Base-by-base conservation (phyloP, 805 yeast species). In the Starmerella bombi region DNA sequence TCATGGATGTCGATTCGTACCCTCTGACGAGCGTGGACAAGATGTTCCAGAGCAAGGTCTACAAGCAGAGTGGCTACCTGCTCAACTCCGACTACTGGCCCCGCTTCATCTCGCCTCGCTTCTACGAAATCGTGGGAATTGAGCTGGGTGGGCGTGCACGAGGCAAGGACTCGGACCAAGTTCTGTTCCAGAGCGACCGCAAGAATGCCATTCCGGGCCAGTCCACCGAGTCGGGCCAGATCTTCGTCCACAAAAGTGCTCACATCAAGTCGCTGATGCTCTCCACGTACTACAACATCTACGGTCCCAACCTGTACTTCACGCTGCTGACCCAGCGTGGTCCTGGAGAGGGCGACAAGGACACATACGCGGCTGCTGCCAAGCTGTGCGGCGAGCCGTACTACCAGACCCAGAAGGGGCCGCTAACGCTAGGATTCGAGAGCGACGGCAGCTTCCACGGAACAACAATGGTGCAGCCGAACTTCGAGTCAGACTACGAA, bases 21-120 rank as follows among this genome's bases (percentile, higher is more conserved):
- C 84, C 91, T 0, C 71, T 77, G 3, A 68, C 67, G 50, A 67
- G 75, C 8, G 79, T 86, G 2, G 80, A 75, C 49, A 56, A 59
- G 16, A 55, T 80, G 19, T 78, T 82, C 54, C 60, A 60, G 3
- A 57, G 68, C 5, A 74, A 74, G 36, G 75, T 81, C 1, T 81
- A 71, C 59, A 49, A 54, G n/a, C 55, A 65, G 7, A 60, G 64
- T 43, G 72, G 76, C 42, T 59, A 73, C 55, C 59, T 75, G 20
- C 57, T 74, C n/a, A 81, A 91, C 91, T 91, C 93, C 2, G 94
- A 82, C 59, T 82, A 75, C 57, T 82, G 93, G 93, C 71, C 77
- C 57, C 67, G 93, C 49, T 74, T 86, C 3, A 80, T 85, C 1
- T 71, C 80, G 1, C 93, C 93, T 4, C 61, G 62, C 31, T 77